Evolutionary conservation across 1,139 yeast species (phyloP).

Genomic region (Magnusiomyces ingens): DNA sequence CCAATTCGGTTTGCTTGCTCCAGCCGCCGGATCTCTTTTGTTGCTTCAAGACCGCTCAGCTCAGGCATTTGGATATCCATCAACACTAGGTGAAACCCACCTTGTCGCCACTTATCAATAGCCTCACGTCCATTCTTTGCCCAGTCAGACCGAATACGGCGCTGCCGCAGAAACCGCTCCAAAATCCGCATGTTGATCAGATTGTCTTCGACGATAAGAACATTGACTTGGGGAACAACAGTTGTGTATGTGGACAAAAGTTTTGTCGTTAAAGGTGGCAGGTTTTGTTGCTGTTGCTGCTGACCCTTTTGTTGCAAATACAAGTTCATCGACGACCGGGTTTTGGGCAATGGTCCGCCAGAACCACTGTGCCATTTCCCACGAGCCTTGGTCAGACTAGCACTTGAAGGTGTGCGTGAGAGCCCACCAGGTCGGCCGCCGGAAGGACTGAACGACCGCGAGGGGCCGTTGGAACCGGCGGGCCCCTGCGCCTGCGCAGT

Average conservation of each 20-base stretch:
- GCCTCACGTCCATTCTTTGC: conserved; percentile 94
- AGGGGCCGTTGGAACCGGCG: no score
- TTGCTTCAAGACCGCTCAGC: conserved; percentile 87
- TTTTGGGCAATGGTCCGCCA: no score
- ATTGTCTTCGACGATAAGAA: conserved; percentile 91
- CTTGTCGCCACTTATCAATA: conserved; percentile 82
- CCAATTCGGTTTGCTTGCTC: conserved; percentile 82
- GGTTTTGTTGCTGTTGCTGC: neutral
- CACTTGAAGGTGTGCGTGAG: no score
- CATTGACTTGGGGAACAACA: conserved; percentile 67
- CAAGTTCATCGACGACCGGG: no score
- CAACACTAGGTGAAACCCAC: conserved; percentile 84
- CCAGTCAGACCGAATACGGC: conserved; percentile 75
- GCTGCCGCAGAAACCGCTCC: conserved; percentile 83
- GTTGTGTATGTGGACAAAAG: conserved; percentile 13
- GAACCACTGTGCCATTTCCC: no score
- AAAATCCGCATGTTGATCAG: conserved; percentile 89
- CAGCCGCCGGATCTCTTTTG: conserved; percentile 76
- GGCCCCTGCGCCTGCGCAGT: no score
- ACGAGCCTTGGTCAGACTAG: no score
- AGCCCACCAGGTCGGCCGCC: no score
- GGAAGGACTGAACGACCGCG: no score
- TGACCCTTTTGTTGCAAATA: neutral
- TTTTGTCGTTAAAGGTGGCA: neutral
- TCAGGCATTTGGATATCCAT: conserved; percentile 96